Evolutionary conservation across 2,329 filamentous ascomycete species (phyloP).

Genomic region (Xylariaceae sp.): DNA sequence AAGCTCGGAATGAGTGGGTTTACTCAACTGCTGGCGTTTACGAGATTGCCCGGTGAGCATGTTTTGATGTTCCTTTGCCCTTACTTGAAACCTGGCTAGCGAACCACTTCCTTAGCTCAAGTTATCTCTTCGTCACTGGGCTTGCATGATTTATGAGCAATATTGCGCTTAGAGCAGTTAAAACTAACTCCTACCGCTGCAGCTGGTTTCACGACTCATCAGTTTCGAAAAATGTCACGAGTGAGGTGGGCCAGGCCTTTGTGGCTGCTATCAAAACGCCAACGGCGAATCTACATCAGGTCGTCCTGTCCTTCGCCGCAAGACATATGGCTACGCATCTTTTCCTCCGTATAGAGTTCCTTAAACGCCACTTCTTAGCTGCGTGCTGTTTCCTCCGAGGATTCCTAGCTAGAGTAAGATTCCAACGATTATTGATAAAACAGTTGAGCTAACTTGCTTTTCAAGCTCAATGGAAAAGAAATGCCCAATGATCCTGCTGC

Average conservation of each 20-base stretch:
- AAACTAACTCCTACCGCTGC: constrained; percentile 1
- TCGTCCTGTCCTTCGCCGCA: constrained; percentile 33
- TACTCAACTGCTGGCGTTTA: constrained; percentile 35
- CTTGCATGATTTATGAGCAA: too few species aligned
- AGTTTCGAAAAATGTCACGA: constrained; percentile 33
- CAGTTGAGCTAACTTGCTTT: constrained; percentile 21
- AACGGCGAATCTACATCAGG: constrained; percentile 32
- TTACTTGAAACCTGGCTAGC: not conserved
- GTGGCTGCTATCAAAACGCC: constrained; percentile 31
- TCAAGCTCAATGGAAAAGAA: constrained; percentile 33
- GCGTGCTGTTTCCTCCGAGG: constrained; percentile 38
- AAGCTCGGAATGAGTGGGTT: constrained; percentile 38
- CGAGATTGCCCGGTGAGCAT: constrained; percentile 32
- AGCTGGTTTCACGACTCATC: constrained; percentile 39
- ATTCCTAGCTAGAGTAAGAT: constrained; percentile 39
- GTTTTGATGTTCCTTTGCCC: not conserved
- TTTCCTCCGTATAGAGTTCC: constrained; percentile 38
- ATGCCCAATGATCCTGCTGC: constrained; percentile 32
- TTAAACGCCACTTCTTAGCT: constrained; percentile 37
- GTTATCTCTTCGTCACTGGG: too few species aligned
- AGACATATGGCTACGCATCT: constrained; percentile 37
- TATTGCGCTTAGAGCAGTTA: not conserved
- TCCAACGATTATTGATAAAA: not conserved
- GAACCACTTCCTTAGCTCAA: too few species aligned
- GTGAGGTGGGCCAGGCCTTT: constrained; percentile 24